Evolutionary conservation across 805 yeast species (phyloP).

Genomic region (Candida coquimbonensis): DNA sequence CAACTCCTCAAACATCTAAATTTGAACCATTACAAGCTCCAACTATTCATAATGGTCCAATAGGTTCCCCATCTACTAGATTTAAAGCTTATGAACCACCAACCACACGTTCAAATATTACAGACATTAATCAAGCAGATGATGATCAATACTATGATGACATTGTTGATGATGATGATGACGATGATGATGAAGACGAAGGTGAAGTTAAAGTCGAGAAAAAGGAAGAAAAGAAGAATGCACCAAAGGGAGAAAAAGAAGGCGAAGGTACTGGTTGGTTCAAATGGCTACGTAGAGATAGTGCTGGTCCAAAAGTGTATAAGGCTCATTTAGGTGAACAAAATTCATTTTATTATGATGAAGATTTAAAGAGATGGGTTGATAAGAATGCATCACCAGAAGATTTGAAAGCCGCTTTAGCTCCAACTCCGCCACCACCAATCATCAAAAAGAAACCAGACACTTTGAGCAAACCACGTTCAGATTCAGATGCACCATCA

Average conservation of each 20-base stretch:
- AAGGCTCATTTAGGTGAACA: constrained; percentile 84
- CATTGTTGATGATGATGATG: constrained; percentile 35
- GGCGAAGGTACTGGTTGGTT: constrained; percentile 35
- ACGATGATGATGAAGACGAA: constrained; percentile 25
- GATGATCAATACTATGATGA: constrained; percentile 42
- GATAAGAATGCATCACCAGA: constrained; percentile 60
- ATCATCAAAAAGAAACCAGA: constrained; percentile 30
- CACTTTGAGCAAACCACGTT: constrained; percentile 32
- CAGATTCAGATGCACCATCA: constrained; percentile 23
- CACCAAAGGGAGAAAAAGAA: constrained; percentile 12
- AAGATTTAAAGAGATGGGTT: constrained; percentile 81
- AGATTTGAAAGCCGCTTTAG: constrained; percentile 55
- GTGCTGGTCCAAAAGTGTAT: constrained; percentile 65
- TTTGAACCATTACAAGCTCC: constrained; percentile 11
- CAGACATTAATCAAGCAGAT: constrained; percentile 28
- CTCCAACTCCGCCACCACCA: constrained; percentile 61
- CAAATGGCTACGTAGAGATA: constrained; percentile 53
- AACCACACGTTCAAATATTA: constrained; percentile 12
- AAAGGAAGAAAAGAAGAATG: constrained; percentile 15
- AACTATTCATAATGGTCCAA: neutral
- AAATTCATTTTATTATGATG: constrained; percentile 71
- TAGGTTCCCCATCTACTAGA: constrained; percentile 22
- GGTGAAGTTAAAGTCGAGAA: constrained; percentile 1
- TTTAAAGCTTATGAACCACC: constrained; percentile 23
- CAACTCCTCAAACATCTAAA: constrained; percentile 5